Evolutionary conservation across 257 asterid genomes (phyloP).

Genomic region (Asclepias syriaca): DNA sequence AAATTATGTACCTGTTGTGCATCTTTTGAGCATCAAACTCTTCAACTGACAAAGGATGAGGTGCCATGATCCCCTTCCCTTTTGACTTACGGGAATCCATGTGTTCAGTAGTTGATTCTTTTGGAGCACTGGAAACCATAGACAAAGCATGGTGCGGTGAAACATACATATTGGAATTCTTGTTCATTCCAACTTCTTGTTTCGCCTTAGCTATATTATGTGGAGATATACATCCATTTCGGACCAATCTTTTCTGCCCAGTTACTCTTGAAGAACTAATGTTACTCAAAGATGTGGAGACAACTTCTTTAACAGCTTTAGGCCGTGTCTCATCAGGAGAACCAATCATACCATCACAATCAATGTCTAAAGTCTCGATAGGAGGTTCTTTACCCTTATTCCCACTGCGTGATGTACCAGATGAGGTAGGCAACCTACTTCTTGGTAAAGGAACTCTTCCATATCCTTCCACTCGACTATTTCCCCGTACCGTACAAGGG

Average conservation of each 20-base stretch:
- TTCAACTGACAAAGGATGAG: conserved; percentile 35
- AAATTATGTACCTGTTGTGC: conserved; percentile 42
- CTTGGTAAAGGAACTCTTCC: conserved; percentile 24
- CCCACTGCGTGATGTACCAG: conserved; percentile 16
- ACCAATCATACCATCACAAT: conserved; percentile 24
- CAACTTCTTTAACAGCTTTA: conserved; percentile 28
- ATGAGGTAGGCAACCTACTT: conserved; percentile 31
- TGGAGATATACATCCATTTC: conserved; percentile 91
- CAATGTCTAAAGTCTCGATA: conserved; percentile 18
- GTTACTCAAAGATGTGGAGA: conserved; percentile 25
- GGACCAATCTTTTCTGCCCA: conserved; percentile 71
- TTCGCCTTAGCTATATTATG: conserved; percentile 58
- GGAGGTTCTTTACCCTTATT: conserved; percentile 30
- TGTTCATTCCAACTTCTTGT: conserved; percentile 38
- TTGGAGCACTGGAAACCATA: conserved; percentile 30
- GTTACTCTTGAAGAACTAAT: conserved; percentile 34
- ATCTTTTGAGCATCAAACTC: conserved; percentile 27
- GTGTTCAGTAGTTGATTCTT: conserved; percentile 48
- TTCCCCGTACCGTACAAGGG: conserved; percentile 19
- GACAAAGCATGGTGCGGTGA: conserved; percentile 24
- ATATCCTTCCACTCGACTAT: conserved; percentile 22
- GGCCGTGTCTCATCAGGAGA: conserved; percentile 21
- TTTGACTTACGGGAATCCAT: conserved; percentile 34
- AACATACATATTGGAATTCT: conserved; percentile 24
- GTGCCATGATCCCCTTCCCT: conserved; percentile 59